These are phyloP conservation scores for Dentipellis sp. DNA, from an alignment of 768 basidiomycete species.

Conservation along the genomic window DNA sequence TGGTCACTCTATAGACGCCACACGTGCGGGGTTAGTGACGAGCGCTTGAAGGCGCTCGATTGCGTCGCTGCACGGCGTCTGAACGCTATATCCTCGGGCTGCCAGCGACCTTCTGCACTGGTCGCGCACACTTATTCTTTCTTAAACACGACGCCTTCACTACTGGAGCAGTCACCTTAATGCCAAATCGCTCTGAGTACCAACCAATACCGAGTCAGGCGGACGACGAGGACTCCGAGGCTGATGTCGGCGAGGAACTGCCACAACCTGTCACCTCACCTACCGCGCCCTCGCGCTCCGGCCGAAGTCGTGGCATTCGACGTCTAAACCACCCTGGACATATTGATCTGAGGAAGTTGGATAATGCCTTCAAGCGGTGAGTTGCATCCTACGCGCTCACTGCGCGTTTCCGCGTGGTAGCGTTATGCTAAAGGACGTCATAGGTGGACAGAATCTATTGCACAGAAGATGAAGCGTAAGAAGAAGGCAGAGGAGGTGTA, in stretches of 20 bases:
- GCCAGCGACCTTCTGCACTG: no score
- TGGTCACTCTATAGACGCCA: no score
- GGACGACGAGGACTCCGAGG: constrained; percentile 33
- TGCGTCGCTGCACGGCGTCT: no score
- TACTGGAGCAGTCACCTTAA: constrained; percentile 7
- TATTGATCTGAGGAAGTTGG: constrained; percentile 73
- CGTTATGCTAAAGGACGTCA: not conserved
- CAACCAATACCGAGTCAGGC: constrained; percentile 33
- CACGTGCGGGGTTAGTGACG: no score
- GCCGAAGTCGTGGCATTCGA: constrained; percentile 16
- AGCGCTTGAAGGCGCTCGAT: no score
- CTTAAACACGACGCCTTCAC: no score
- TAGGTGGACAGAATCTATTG: constrained; percentile 83
- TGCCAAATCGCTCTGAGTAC: constrained; percentile 38
- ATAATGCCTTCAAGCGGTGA: constrained; percentile 76
- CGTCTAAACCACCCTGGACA: constrained; percentile 41
- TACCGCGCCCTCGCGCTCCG: constrained; percentile 8
- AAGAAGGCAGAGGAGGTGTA: constrained; percentile 53
- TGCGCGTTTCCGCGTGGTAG: no score
- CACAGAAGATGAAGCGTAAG: constrained; percentile 76
- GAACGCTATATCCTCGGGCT: no score
- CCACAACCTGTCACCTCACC: constrained; percentile 14
- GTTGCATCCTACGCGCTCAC: constrained; percentile 6
- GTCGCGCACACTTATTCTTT: no score
- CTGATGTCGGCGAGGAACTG: constrained; percentile 20